Evolutionary conservation across 805 yeast species (phyloP), one percentile per base, ranked within the genome.

Genomic region (Saturnispora diversa): DNA sequence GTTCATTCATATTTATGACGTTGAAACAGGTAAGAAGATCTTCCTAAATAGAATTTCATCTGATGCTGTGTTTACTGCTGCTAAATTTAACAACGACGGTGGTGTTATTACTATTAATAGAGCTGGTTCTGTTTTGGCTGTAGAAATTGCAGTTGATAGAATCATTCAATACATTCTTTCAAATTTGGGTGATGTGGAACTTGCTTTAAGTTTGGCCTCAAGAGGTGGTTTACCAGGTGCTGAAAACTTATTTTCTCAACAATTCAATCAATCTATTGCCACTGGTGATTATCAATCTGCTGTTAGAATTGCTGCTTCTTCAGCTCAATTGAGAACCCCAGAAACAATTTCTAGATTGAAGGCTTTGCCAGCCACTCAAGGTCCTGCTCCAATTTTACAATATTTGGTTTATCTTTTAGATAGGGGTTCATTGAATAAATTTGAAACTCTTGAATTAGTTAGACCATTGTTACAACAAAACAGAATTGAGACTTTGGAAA

Each of bases 161-260:
- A 76, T 90, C 50, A 80, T 92, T 46, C 94, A 95, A 39, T 94
- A 94, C 61, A 80, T 92, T 37, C 70, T 92, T 59, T 79, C 80
- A 54, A 86, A 84, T 59, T 72, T 92, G 47, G 79, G 90, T 40
- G 90, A 92, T 58, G 86, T 90, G 24, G 73, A 81, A 17, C 70
- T 92, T 54, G 98, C 97, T 3, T 69, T 92, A 45, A 70, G 86
- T 9, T 74, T 92, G 49, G 94, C 97, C 21, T 76, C 95, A 3
- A 83, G 97, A 63, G 97, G 96, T 56, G 95, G 95, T 2, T 75
- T 92, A 55, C 92, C 95, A 31, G 99, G 99, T 50, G 98, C 97
- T 36, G 99, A 92, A 60, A 80, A 78, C 54, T 71, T 92, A 48
- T 88, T 92, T 64, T 66, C 72, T 44, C 95, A 87, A 64, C 97